Evolutionary conservation across 805 yeast species (phyloP), one percentile per base, ranked within the genome.

Genomic region (Myxozyma sirexii): DNA sequence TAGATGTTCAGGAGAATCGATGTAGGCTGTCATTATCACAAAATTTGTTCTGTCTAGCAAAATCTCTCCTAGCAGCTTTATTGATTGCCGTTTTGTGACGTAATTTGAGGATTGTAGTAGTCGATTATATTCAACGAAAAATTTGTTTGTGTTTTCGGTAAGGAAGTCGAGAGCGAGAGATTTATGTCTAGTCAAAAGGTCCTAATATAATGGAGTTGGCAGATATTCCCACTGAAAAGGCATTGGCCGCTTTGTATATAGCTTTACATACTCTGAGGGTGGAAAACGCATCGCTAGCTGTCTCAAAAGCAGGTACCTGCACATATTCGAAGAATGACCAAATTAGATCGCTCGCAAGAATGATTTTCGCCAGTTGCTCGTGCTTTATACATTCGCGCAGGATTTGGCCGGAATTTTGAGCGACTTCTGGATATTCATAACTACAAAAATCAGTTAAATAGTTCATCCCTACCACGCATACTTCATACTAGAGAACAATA

Each of bases 51-150:
- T 81, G 57, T 84, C 83, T 60, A 88, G 77, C 2, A 94, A 84
- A 63, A 94, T 77, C 54, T 85, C 86, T 15, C 87, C 82, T 59
- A 92, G 77, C 33, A 94, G 76, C 68, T 75, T 87, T 35, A 91
- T 83, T 35, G 96, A 85, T 74, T 93, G 98, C 64, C 99, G 83
- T 71, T 91, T 90, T 1, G 96, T 90, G 31, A 94, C 97, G 73
- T 94, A 94, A 73, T 88, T 91, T 15, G 84, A 82, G 47, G 90
- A 86, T 46, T 84, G 82, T 61, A 94, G 85, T 60, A 93, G 76
- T 56, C 79, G 79, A 71, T 90, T 91, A 66, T 90, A 86, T 62
- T 78, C 75, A 35, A 72, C 70, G 21, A 85, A 85, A 72, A 94
- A 90, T 35, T 70, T 71, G 3, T 79, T 82, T 54, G 84, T 77